Percentiles rank a stretch among this genome's conserved stretches.
phyloP scores from a whole-genome alignment of 139 green algal genomes.

The Chlamydomonas eustigma region DNA sequence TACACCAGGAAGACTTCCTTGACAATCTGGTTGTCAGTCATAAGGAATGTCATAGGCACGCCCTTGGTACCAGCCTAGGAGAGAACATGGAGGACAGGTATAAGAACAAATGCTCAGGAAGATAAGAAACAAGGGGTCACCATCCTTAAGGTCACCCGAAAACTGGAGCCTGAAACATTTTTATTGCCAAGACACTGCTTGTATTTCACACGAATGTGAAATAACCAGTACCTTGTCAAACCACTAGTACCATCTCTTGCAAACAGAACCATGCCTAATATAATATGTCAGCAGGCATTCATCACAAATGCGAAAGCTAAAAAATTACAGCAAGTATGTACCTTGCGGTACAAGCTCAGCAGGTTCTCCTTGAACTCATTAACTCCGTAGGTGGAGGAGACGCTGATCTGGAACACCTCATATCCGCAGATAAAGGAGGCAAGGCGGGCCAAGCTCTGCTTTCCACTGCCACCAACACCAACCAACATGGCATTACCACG shows the following conservation, averaged over 20 bases:
- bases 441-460: conserved; percentile 72
- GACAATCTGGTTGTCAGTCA: conserved; percentile 87
- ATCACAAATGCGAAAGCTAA: too few relatives aligned
- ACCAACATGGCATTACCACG: conserved; percentile 85
- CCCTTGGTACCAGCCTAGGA: conserved; percentile 63
- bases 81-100: too few relatives aligned
- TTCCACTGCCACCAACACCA: conserved; percentile 74
- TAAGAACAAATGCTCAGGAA: too few relatives aligned
- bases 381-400: conserved; percentile 72
- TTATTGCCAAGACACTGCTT: too few relatives aligned
- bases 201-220: neutral
- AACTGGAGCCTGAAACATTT: too few relatives aligned
- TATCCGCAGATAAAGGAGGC: conserved; percentile 77
- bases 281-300: neutral
- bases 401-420: conserved; percentile 72
- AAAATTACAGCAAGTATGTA: conserved; percentile 12
- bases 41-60: conserved; percentile 71
- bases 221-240: too few relatives aligned
- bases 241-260: too few relatives aligned
- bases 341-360: conserved; percentile 70
- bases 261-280: too few relatives aligned
- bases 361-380: conserved; percentile 84
- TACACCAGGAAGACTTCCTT: conserved; percentile 87
- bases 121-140: too few relatives aligned
- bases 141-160: too few relatives aligned